These are phyloP conservation scores for Herpetomonas samuelpessoai DNA, from an alignment of 208 protist species.

Conservation along the genomic window DNA sequence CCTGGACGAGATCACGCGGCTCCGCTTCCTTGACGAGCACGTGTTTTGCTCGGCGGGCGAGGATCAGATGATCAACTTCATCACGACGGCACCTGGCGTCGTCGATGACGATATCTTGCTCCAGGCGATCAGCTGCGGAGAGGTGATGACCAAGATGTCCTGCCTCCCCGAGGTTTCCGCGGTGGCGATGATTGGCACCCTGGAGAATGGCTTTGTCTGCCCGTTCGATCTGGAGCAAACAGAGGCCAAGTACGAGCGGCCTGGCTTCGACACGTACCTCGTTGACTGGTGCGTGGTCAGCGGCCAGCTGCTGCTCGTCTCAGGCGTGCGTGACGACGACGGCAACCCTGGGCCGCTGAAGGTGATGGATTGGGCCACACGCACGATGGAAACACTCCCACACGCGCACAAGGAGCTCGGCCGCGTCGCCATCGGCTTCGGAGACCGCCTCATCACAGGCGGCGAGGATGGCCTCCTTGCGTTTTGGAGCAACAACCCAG, in stretches of 20 bases:
- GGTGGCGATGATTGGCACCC: constrained; percentile 66
- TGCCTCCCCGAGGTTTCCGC: constrained; percentile 38
- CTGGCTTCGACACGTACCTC: constrained; percentile 64
- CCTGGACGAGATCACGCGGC: constrained; percentile 76
- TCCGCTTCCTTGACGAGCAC: constrained; percentile 61
- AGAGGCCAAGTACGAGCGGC: constrained; percentile 39
- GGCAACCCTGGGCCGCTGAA: constrained; percentile 61
- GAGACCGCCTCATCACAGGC: constrained; percentile 70
- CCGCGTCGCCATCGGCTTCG: constrained; percentile 66
- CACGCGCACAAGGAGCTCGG: constrained; percentile 59
- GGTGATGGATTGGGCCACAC: constrained; percentile 44
- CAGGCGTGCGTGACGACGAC: constrained; percentile 65
- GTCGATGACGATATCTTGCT: constrained; percentile 77
- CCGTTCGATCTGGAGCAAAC: constrained; percentile 53
- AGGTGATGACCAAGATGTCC: constrained; percentile 75
- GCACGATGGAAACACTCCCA: not conserved
- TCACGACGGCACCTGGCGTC: constrained; percentile 38
- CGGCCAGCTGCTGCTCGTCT: constrained; percentile 47
- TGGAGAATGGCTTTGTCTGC: constrained; percentile 82
- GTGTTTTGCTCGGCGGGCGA: constrained; percentile 78
- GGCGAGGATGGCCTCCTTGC: constrained; percentile 80
- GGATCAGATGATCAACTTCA: constrained; percentile 89
- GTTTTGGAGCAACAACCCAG: constrained; percentile 47
- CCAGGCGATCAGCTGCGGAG: constrained; percentile 64
- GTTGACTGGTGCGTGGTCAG: constrained; percentile 69